phyloP scores from a whole-genome alignment of 2,329 filamentous ascomycete genomes.

The Alternaria rosae region DNA sequence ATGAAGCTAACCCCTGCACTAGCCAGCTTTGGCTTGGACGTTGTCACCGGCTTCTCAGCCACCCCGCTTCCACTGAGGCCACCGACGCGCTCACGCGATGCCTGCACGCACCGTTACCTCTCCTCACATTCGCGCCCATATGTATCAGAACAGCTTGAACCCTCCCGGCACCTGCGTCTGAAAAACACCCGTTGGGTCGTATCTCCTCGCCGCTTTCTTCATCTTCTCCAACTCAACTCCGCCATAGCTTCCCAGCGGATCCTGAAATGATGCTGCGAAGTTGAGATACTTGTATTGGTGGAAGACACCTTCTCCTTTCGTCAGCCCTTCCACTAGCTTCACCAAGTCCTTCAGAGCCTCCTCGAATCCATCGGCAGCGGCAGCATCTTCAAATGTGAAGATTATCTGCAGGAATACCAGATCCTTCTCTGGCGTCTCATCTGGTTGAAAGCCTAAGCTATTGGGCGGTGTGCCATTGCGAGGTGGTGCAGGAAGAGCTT shows the following conservation, averaged over 20 bases:
- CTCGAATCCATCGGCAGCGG: conserved; percentile 21
- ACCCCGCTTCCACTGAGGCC: too few species aligned
- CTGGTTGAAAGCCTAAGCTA: conserved; percentile 26
- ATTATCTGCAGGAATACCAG: conserved; percentile 31
- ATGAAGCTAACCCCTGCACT: not conserved
- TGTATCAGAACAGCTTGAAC: conserved; percentile 28
- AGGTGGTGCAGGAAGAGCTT: conserved; percentile 28
- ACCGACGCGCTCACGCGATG: not conserved
- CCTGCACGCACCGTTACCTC: not conserved
- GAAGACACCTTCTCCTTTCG: conserved; percentile 25
- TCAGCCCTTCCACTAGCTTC: conserved; percentile 25
- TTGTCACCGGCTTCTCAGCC: not conserved
- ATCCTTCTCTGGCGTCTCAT: conserved; percentile 21
- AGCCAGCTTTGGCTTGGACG: not conserved
- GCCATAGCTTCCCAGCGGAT: conserved; percentile 37
- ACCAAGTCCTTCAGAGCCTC: conserved; percentile 28
- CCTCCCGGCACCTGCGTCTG: conserved; percentile 32
- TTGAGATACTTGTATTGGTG: conserved; percentile 38
- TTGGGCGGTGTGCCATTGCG: conserved; percentile 21
- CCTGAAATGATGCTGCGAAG: conserved; percentile 48
- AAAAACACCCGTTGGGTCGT: conserved; percentile 34
- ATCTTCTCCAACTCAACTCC: conserved; percentile 13
- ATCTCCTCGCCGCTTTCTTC: conserved; percentile 24
- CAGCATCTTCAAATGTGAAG: conserved; percentile 29
- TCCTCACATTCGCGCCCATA: not conserved